These are phyloP conservation scores for Diaporthe ampelina DNA, from an alignment of 2,329 filamentous ascomycete species.

Conservation along the genomic window DNA sequence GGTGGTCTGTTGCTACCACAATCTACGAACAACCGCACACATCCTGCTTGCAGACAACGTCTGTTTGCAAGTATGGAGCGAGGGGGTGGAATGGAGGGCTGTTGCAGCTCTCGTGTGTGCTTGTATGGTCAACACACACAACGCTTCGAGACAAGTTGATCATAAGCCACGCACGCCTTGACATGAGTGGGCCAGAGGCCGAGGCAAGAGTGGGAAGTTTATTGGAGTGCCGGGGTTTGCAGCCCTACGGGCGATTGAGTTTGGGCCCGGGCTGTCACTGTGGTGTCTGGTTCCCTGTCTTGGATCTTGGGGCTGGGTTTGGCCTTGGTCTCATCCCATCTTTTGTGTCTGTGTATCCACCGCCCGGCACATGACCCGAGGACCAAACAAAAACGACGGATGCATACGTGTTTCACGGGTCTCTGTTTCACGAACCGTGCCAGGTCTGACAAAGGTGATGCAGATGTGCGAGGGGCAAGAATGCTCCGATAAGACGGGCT, in stretches of 20 bases:
- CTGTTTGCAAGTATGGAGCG: not conserved
- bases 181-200: not conserved
- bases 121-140: not conserved
- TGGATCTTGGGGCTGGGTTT: slow-evolving; percentile 3
- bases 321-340: slow-evolving; percentile 31
- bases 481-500: not conserved
- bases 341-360: not conserved
- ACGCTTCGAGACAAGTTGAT: not conserved
- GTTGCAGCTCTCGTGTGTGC: not conserved
- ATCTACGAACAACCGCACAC: not conserved
- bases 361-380: slow-evolving; percentile 6
- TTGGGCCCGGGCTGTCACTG: slow-evolving; percentile 12
- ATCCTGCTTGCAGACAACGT: not conserved
- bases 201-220: not conserved
- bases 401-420: not conserved
- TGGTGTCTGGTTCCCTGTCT: not conserved
- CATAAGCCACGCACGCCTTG: not conserved
- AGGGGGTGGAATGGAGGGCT: not conserved
- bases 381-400: not conserved
- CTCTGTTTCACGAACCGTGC: not conserved
- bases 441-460: not conserved
- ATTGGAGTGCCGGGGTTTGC: not conserved
- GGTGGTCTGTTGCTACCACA: not conserved
- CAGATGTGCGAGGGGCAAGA: too few species aligned
- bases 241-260: slow-evolving; percentile 31